Evolutionary conservation across 805 yeast species (phyloP).

Genomic region (Deakozyma indianensis): DNA sequence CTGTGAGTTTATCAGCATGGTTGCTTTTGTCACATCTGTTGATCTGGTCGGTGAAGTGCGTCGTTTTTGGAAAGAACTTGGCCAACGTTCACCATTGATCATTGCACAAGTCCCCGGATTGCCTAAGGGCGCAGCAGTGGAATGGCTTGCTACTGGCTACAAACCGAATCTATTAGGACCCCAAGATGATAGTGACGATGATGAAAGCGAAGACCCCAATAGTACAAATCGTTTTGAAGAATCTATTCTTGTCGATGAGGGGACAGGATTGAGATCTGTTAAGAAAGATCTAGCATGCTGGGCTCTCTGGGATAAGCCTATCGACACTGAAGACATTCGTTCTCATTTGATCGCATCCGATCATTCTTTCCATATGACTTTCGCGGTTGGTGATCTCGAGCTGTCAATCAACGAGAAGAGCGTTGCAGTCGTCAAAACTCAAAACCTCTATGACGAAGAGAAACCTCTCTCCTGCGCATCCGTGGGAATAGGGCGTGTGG

Average conservation of each 20-base stretch:
- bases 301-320: neutral
- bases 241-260: neutral
- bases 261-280: neutral
- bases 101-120: slow-evolving; percentile 12
- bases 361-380: neutral
- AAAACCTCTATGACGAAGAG: neutral
- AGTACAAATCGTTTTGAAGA: slow-evolving; percentile 1
- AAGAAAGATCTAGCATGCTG: neutral
- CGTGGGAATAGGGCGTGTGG: neutral
- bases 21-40: slow-evolving; percentile 11
- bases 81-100: slow-evolving; percentile 7
- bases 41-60: slow-evolving; percentile 7
- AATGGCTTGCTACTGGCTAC: slow-evolving; percentile 16
- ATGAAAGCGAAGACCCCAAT: slow-evolving; percentile 6
- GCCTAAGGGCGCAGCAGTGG: slow-evolving; percentile 17
- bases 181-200: too few species aligned
- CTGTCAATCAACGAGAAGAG: neutral
- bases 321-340: neutral
- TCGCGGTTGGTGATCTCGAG: neutral
- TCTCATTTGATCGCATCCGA: too few species aligned
- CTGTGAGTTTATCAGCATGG: slow-evolving; percentile 41
- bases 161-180: slow-evolving; percentile 1
- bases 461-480: neutral
- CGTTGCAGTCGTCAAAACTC: neutral
- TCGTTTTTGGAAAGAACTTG: slow-evolving; percentile 4